Evolutionary conservation across 768 basidiomycete species (phyloP), one percentile per base, ranked within the genome.

Genomic region (Lactifluus piperatus): DNA sequence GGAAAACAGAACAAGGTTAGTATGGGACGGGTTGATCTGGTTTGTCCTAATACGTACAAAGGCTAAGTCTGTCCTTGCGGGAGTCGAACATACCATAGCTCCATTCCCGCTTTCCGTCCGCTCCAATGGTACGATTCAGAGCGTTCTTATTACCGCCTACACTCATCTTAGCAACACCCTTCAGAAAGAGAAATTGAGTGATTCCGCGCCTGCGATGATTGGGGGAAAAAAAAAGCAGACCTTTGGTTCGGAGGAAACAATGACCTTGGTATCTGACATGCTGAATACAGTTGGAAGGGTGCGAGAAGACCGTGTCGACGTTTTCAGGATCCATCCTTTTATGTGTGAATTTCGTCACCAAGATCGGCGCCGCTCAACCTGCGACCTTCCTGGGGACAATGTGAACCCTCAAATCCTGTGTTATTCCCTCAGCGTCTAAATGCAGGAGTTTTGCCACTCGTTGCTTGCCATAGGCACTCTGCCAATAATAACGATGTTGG

Each of bases 1-100:
- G 27, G 18, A 22, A 9, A 34, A 54, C 45, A 29, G 5, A 20
- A n/a, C n/a, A n/a, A n/a, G n/a, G 18, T 9, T 3, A 55, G 10
- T 18, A n/a, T 46, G 16, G 7, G 30, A n/a, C 30, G 4, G 30
- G 30, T 32, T 32, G 30, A 10, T 32, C 10, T 32, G 30, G 30
- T 2, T 10, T 32, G 8, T 39, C 20, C 0, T n/a, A n/a, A n/a
- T 11, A 51, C 69, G 5, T 61, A 71, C 72, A 71, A 29, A 69
- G 67, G 22, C 65, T 56, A 51, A 58, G 63, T 11, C 57, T 61
- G 30, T n/a, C n/a, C n/a, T 26, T 43, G 30, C 56, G 65, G 62
- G 67, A 71, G 51, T 61, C 57, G 30, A 27, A 66, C 14, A 71
- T 13, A 16, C 68, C 71, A 43, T 62, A 43, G 53, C 66, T 68